Base-by-base conservation (phyloP, 192 early-diverging fungal species). In the Coemansia sp. region DNA sequence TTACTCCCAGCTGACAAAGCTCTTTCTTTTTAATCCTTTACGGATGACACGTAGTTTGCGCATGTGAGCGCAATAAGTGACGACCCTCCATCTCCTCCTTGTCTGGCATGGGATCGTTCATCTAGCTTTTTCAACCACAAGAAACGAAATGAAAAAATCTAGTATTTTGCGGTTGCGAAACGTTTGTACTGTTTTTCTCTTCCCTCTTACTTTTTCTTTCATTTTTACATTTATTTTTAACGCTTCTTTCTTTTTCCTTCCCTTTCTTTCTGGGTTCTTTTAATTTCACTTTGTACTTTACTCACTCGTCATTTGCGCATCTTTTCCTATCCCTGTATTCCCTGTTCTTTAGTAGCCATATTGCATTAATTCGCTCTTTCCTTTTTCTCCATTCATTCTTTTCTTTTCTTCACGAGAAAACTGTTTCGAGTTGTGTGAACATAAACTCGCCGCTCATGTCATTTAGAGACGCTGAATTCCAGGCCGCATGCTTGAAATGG, bases 401-500 rank as follows among this genome's bases (percentile, higher is more conserved):
- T 67, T 15, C 41, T 39, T 67, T 52, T 43, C 42, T 52, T 21
- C 6, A 9, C 49, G 47, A 48, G 2, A 48, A 32, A 32, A 32
- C 32, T 32, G 32, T 32, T 32, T 32, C 32, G 32, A 32, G 32
- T 32, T 32, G 32, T 32, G 32, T 32, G 32, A 32, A 4, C 32
- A 32, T 4, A 32, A 32, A 32, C 32, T 1, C 61, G 61, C 26
- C 10, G 42, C 32, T 36, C 2, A 58, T 58, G 56, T 58, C 56
- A 1, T 58, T 58, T 19, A 37, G 56, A 41, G 56, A 58, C 56
- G 6, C 56, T 40, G 56, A 58, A 58, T 58, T 58, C 32, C 56
- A 58, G 39, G n/a, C 32, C 15, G 56, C 56, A 40, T 58, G 56
- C 56, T 40, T 58, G 22, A 36, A 36, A 58, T 58, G 56, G 56